Conservation (phyloP, 2,329 filamentous ascomycete genomes). For the Hymenoscyphus linearis region DNA sequence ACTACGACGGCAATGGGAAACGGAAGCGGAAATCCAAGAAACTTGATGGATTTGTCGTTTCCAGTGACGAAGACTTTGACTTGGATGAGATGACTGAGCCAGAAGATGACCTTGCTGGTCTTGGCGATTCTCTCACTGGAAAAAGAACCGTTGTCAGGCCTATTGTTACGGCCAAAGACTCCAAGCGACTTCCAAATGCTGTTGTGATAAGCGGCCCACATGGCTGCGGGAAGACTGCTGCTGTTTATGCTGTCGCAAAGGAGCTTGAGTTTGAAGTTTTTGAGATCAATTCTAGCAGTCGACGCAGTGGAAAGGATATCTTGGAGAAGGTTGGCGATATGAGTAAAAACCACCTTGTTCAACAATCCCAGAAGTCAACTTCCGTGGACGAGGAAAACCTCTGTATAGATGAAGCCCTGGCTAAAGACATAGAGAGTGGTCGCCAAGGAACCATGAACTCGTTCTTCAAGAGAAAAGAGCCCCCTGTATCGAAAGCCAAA, state of each 20-base stretch:
- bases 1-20: constrained; percentile 44
- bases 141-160: constrained; percentile 52
- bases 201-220: constrained; percentile 85
- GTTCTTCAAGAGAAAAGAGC: constrained; percentile 64
- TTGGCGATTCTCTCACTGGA: constrained; percentile 33
- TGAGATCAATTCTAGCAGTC: constrained; percentile 81
- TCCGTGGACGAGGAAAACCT: constrained; percentile 32
- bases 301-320: constrained; percentile 83
- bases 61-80: constrained; percentile 70
- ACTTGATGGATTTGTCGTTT: constrained; percentile 74
- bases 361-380: constrained; percentile 39
- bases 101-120: constrained; percentile 41
- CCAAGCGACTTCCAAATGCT: constrained; percentile 59
- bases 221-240: constrained; percentile 89
- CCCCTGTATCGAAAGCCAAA: constrained; percentile 23
- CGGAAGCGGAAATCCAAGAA: constrained; percentile 63
- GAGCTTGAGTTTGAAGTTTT: constrained; percentile 93
- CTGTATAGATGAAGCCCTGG: constrained; percentile 39
- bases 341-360: constrained; percentile 90
- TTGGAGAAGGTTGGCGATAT: constrained; percentile 92
- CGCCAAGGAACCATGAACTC: constrained; percentile 74
- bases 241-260: constrained; percentile 85
- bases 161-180: constrained; percentile 38
- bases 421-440: constrained; percentile 57
- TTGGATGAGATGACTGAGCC: constrained; percentile 63